Evolutionary conservation across 306 rosid species (phyloP).

Genomic region (Myrica gale): DNA sequence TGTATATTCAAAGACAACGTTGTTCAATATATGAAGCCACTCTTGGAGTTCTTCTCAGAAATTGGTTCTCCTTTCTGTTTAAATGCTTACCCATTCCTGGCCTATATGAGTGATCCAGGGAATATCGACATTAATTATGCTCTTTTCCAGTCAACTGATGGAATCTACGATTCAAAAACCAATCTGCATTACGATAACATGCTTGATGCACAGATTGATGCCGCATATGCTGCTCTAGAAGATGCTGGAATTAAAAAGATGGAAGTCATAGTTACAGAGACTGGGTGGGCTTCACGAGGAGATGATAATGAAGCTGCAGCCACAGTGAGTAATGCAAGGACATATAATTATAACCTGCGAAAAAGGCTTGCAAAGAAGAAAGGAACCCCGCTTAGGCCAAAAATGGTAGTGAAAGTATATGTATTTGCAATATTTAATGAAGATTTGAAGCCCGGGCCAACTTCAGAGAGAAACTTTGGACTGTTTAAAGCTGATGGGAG

Average conservation of each 20-base stretch:
- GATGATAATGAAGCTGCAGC: slow-evolving; percentile 72
- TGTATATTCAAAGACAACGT: slow-evolving; percentile 61
- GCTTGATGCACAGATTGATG: slow-evolving; percentile 99
- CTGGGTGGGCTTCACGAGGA: slow-evolving; percentile 95
- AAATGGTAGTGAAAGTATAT: slow-evolving; percentile 71
- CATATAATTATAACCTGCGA: slow-evolving; percentile 80
- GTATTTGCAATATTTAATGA: slow-evolving; percentile 85
- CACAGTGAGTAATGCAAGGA: slow-evolving; percentile 66
- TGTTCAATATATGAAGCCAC: slow-evolving; percentile 81
- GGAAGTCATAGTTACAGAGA: slow-evolving; percentile 92
- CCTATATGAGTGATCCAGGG: slow-evolving; percentile 57
- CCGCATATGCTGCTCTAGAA: slow-evolving; percentile 85
- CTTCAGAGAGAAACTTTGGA: slow-evolving; percentile 88
- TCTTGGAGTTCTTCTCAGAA: slow-evolving; percentile 73
- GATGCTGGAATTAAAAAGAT: slow-evolving; percentile 70
- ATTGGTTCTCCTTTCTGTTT: slow-evolving; percentile 95
- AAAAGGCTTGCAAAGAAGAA: slow-evolving; percentile 90
- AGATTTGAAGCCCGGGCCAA: slow-evolving; percentile 56
- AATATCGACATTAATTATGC: slow-evolving; percentile 86
- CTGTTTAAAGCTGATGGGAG: slow-evolving; percentile 91
- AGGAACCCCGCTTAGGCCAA: slow-evolving; percentile 93
- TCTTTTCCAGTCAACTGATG: slow-evolving; percentile 69
- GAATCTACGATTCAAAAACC: slow-evolving; percentile 64
- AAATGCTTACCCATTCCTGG: slow-evolving; percentile 86
- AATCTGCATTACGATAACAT: slow-evolving; percentile 84